Conservation (phyloP, 768 basidiomycete species). For the Austroboletus eburneus region DNA sequence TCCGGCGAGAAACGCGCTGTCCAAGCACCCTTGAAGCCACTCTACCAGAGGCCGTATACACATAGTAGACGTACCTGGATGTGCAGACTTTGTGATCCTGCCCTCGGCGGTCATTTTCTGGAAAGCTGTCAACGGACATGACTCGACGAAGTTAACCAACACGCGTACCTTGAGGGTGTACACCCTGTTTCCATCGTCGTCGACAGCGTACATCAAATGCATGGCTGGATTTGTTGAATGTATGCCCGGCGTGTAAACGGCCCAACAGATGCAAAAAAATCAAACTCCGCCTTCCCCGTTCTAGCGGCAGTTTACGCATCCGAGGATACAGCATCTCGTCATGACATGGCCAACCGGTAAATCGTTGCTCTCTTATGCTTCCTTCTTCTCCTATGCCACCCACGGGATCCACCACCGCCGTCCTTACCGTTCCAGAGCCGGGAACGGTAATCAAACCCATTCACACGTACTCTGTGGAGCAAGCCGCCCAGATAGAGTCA, state of each 20-base stretch:
- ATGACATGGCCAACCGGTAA: too few species aligned
- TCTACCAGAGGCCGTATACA: not conserved
- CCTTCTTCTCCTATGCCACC: constrained; percentile 29
- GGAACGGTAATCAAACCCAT: constrained; percentile 52
- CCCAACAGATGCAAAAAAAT: not conserved
- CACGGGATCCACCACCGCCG: constrained; percentile 40
- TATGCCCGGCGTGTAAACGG: not conserved
- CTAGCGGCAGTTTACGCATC: too few species aligned
- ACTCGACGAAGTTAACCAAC: not conserved
- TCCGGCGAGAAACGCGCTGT: constrained; percentile 97
- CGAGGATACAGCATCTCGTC: too few species aligned
- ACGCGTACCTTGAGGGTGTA: constrained; percentile 89
- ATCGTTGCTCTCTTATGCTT: not conserved
- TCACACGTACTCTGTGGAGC: constrained; percentile 59
- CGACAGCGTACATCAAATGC: constrained; percentile 96
- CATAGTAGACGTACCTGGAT: constrained; percentile 67
- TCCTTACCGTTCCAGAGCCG: constrained; percentile 54
- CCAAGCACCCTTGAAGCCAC: not conserved
- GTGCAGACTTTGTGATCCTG: constrained; percentile 90
- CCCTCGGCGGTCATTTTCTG: constrained; percentile 85
- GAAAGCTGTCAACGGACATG: constrained; percentile 4
- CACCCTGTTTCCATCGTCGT: constrained; percentile 70
- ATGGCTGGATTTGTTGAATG: constrained; percentile 49
- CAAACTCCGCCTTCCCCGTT: constrained; percentile 13
- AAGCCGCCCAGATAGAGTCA: constrained; percentile 53